phyloP scores from a whole-genome alignment of 1,284 basidiomycete genomes.

The Lignosus rhinocerotis region DNA sequence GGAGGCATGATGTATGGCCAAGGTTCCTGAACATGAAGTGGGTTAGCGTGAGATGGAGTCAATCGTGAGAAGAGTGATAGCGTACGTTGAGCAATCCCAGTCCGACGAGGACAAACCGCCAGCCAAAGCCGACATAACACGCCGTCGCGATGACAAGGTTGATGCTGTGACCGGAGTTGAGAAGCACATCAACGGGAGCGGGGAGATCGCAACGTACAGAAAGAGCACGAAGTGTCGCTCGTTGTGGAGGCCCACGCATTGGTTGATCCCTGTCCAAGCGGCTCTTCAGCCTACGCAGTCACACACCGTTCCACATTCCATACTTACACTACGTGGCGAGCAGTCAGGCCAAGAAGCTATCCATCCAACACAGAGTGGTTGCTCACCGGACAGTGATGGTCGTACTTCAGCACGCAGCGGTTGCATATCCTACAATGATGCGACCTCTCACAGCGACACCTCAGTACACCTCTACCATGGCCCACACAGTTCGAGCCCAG shows the following conservation, averaged over 20 bases:
- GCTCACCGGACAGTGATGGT: conserved; percentile 91
- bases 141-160: conserved; percentile 70
- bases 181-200: too few species aligned
- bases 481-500: neutral
- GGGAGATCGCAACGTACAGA: conserved; percentile 56
- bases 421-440: conserved; percentile 97
- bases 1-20: conserved; percentile 75
- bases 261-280: conserved; percentile 85
- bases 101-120: conserved; percentile 53
- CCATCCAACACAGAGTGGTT: neutral
- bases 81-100: conserved; percentile 46
- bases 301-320: neutral
- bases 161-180: conserved; percentile 44
- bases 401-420: conserved; percentile 90
- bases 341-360: conserved; percentile 1
- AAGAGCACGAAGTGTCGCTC: conserved; percentile 96
- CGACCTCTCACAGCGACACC: conserved; percentile 59
- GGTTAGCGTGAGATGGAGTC: neutral
- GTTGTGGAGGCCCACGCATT: conserved; percentile 94
- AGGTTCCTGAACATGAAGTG: conserved; percentile 28
- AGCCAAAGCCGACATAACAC: conserved; percentile 61
- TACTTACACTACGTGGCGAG: conserved; percentile 44
- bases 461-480: conserved; percentile 19
- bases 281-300: neutral
- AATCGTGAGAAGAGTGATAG: neutral